Percentiles rank a stretch among this genome's conserved stretches.
Evolutionary conservation across 768 basidiomycete genomes (phyloP).

Genomic region (Coprinopsis sp.): DNA sequence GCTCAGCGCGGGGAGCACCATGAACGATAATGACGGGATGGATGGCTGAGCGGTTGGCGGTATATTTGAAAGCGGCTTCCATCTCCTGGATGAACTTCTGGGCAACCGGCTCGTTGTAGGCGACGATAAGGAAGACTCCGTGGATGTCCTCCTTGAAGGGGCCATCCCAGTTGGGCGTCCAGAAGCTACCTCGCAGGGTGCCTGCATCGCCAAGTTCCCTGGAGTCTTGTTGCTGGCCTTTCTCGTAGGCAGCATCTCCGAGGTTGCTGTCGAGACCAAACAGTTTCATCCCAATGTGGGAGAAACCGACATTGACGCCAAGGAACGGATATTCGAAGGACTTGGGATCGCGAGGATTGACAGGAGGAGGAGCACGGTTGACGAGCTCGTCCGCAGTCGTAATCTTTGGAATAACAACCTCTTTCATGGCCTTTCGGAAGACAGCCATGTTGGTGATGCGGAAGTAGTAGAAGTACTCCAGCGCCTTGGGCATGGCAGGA

Average conservation of each 20-base stretch:
- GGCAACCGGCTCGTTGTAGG: slow-evolving; percentile 35
- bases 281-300: slow-evolving; percentile 45
- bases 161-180: slow-evolving; percentile 44
- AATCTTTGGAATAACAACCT: slow-evolving; percentile 14
- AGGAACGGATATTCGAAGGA: slow-evolving; percentile 22
- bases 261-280: slow-evolving; percentile 41
- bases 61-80: slow-evolving; percentile 30
- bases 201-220: slow-evolving; percentile 31
- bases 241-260: slow-evolving; percentile 30
- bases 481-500: slow-evolving; percentile 13
- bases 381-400: slow-evolving; percentile 10
- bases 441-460: slow-evolving; percentile 5
- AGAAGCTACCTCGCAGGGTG: slow-evolving; percentile 15
- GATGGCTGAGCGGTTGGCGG: slow-evolving; percentile 27
- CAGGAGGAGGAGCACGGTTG: slow-evolving; percentile 4
- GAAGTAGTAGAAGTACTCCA: slow-evolving; percentile 18
- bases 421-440: slow-evolving; percentile 10
- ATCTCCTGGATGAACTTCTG: slow-evolving; percentile 31
- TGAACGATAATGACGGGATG: slow-evolving; percentile 31
- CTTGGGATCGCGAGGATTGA: slow-evolving; percentile 5
- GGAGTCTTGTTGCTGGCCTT: slow-evolving; percentile 40
- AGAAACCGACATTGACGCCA: slow-evolving; percentile 52
- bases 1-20: slow-evolving; percentile 33
- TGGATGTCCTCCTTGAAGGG: slow-evolving; percentile 44
- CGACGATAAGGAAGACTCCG: slow-evolving; percentile 48